Base-by-base conservation (phyloP, 345 rosid species). In the Pistacia atlantica region DNA sequence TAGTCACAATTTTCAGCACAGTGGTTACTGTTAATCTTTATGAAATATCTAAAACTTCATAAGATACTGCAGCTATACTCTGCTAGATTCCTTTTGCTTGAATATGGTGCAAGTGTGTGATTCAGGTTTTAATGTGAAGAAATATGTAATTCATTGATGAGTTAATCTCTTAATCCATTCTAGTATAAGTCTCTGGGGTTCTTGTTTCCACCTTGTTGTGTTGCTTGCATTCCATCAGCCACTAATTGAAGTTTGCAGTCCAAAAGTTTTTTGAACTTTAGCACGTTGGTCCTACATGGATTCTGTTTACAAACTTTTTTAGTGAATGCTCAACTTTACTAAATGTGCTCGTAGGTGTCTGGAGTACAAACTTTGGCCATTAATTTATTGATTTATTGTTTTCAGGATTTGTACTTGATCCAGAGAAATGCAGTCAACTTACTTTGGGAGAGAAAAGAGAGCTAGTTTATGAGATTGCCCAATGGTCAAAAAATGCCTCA, bases 401-500 rank as follows among this genome's bases (percentile, higher is more conserved):
- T 74, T 66, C 78, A 86, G 90, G 89, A 64, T 83, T 73, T 79
- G 87, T 89, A 54, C 86, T 85, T 81, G 92, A 89, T 70, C 87
- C 87, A 33, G 78, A 71, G 62, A 79, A 83, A 63, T 86, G 89
- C 77, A 85, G 85, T 71, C 84, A 14, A 56, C 86, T 91, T 75
- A 90, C 87, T 79, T 83, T 93, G 84, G 87, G 74, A 31, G 93
- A 91, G 84, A 93, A 87, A 79, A 87, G 93, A 73, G 90, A 87
- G 69, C 87, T 93, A 31, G 92, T 90, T 71, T 81, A 82, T 45
- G 89, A 84, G 57, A 81, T 93, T 65, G 92, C 93, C 0, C 86
- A 84, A 73, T 83, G 87, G 82, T 69, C 92, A 3, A 75, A 85
- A 71, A 78, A 91, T 86, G 97, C 93, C 56, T 65, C 88, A 7